phyloP scores from a whole-genome alignment of 305 asterid species.

The Plantago lanceolata region DNA sequence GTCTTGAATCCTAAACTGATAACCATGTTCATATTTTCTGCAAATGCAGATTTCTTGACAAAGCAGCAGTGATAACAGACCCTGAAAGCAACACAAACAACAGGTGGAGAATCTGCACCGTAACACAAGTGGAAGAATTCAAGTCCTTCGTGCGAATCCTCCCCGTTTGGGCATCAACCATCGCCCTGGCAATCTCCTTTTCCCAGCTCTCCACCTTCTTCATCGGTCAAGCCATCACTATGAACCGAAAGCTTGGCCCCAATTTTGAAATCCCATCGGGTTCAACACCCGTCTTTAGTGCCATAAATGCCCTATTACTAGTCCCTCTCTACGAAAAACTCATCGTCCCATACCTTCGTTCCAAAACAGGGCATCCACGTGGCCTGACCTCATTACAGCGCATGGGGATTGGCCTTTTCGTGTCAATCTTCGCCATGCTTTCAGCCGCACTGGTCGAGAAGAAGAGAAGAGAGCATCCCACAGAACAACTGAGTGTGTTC shows the following conservation, averaged over 20 bases:
- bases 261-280: slow-evolving; percentile 50
- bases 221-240: slow-evolving; percentile 56
- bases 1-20: neutral
- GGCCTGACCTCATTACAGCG: slow-evolving; percentile 68
- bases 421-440: slow-evolving; percentile 52
- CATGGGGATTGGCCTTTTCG: slow-evolving; percentile 57
- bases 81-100: slow-evolving; percentile 32
- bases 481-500: slow-evolving; percentile 37
- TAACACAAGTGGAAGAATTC: slow-evolving; percentile 79
- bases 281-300: slow-evolving; percentile 54
- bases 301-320: slow-evolving; percentile 53
- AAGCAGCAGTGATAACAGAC: slow-evolving; percentile 53
- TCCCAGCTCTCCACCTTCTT: slow-evolving; percentile 72
- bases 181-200: slow-evolving; percentile 65
- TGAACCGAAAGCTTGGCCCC: slow-evolving; percentile 45
- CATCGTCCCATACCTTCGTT: slow-evolving; percentile 44
- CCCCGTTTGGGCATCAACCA: slow-evolving; percentile 76
- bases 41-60: slow-evolving; percentile 50
- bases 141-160: slow-evolving; percentile 58
- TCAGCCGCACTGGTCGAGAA: slow-evolving; percentile 58
- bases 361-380: slow-evolving; percentile 52
- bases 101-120: slow-evolving; percentile 62
- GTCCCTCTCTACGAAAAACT: slow-evolving; percentile 58
- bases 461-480: slow-evolving; percentile 30
- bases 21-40: neutral